phyloP scores from a whole-genome alignment of 257 asterid genomes.

The Solanum verrucosum region DNA sequence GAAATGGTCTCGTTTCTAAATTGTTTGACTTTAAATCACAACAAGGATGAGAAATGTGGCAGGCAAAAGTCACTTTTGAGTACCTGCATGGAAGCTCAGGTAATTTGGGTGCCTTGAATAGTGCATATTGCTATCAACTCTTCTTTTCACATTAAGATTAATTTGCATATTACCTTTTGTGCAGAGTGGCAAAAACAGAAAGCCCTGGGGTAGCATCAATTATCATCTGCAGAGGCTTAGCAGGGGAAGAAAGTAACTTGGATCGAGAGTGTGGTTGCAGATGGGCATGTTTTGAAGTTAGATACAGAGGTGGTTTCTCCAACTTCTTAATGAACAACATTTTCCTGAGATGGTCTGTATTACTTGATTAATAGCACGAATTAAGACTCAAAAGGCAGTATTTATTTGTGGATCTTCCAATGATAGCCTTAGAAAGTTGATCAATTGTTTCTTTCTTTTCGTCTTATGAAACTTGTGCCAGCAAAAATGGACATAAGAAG shows the following conservation, averaged over 20 bases:
- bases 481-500: background rate
- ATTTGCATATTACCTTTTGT: background rate
- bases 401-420: background rate
- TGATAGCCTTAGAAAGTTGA: background rate
- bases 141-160: background rate
- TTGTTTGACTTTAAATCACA: conserved; percentile 70
- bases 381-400: background rate
- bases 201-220: conserved; percentile 79
- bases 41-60: conserved; percentile 54
- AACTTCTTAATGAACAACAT: background rate
- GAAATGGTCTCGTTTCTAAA: conserved; percentile 73
- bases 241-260: conserved; percentile 49
- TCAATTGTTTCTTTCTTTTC: background rate
- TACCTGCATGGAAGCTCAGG: conserved; percentile 91
- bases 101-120: background rate
- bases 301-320: background rate
- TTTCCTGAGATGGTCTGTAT: background rate
- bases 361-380: background rate
- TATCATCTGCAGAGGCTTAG: conserved; percentile 89
- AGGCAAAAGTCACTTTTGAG: conserved; percentile 62
- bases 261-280: background rate
- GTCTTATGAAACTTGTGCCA: background rate
- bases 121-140: background rate
- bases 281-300: background rate
- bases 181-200: conserved; percentile 58